These are phyloP conservation scores for Vitis hybrid DNA, from an alignment of 177 flowering plant genomes.

Conservation along the genomic window DNA sequence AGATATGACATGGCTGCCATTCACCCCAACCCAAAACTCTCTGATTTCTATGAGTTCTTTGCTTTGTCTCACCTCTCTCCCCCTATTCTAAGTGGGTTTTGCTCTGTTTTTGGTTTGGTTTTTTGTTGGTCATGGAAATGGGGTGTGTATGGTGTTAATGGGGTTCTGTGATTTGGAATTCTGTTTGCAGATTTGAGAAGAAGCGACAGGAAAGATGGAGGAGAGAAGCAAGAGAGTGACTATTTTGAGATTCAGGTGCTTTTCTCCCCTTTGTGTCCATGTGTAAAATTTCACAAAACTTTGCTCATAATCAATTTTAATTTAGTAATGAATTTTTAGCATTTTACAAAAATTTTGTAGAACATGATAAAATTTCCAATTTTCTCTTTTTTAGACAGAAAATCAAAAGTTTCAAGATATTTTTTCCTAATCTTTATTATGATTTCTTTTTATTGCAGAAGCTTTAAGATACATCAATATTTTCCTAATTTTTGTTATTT, in stretches of 20 bases:
- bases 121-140: neutral
- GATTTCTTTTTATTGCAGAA: too few relatives aligned
- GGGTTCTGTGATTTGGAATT: neutral
- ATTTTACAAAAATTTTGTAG: too few relatives aligned
- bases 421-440: too few relatives aligned
- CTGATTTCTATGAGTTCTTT: slow-evolving; percentile 93
- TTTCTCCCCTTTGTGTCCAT: too few relatives aligned
- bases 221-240: slow-evolving; percentile 60
- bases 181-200: slow-evolving; percentile 57
- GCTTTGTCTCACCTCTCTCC: slow-evolving; percentile 71
- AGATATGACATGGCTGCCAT: slow-evolving; percentile 69
- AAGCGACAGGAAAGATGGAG: slow-evolving; percentile 41
- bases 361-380: too few relatives aligned
- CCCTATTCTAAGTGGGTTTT: slow-evolving; percentile 65
- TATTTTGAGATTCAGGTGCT: slow-evolving; percentile 77
- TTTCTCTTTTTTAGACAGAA: too few relatives aligned
- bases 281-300: too few relatives aligned
- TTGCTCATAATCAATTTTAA: too few relatives aligned
- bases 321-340: too few relatives aligned
- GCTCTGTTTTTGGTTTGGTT: neutral
- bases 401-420: too few relatives aligned
- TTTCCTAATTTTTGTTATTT: too few relatives aligned
- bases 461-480: too few relatives aligned
- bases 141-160: neutral
- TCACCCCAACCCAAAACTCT: slow-evolving; percentile 82